A percentile compares a stretch with the other conserved stretches of the same genome.
Conservation (phyloP, 495 filamentous ascomycete genomes). For the Xylaria venustula region DNA sequence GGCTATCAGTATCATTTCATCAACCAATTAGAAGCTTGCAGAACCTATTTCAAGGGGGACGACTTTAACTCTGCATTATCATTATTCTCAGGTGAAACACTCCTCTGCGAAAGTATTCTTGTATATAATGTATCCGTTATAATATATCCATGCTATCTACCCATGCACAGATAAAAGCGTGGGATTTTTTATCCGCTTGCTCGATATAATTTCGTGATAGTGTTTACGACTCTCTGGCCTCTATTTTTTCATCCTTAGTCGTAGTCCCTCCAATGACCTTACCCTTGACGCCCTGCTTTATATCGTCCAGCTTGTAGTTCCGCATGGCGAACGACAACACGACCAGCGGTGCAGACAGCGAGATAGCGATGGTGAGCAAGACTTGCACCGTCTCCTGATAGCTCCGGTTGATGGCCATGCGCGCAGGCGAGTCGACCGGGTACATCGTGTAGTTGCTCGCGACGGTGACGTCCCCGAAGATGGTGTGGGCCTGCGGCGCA, state of each 20-base stretch:
- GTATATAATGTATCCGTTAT: background rate
- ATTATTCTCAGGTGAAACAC: background rate
- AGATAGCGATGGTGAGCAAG: conserved; percentile 49
- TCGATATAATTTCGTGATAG: too few relatives aligned
- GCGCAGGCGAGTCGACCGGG: conserved; percentile 41
- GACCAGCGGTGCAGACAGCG: conserved; percentile 43
- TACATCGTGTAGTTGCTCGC: conserved; percentile 46
- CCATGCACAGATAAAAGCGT: too few relatives aligned
- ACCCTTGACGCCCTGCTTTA: background rate
- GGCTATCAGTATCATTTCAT: too few relatives aligned
- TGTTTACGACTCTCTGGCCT: too few relatives aligned
- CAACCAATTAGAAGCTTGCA: too few relatives aligned
- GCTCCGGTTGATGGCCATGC: conserved; percentile 52
- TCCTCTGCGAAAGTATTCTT: background rate
- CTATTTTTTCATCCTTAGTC: background rate
- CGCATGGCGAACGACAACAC: conserved; percentile 43
- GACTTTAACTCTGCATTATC: background rate
- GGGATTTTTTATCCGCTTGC: too few relatives aligned
- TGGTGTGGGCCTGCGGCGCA: conserved; percentile 36
- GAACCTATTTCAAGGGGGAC: too few relatives aligned
- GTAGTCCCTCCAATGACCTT: conserved; percentile 6
- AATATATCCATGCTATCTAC: too few relatives aligned
- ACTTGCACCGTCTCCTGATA: conserved; percentile 54
- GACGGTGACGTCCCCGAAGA: conserved; percentile 52
- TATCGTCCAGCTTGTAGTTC: conserved; percentile 44